Evolutionary conservation across 2,329 filamentous ascomycete genomes (phyloP).

Genomic region (Pseudogymnoascus sp.): DNA sequence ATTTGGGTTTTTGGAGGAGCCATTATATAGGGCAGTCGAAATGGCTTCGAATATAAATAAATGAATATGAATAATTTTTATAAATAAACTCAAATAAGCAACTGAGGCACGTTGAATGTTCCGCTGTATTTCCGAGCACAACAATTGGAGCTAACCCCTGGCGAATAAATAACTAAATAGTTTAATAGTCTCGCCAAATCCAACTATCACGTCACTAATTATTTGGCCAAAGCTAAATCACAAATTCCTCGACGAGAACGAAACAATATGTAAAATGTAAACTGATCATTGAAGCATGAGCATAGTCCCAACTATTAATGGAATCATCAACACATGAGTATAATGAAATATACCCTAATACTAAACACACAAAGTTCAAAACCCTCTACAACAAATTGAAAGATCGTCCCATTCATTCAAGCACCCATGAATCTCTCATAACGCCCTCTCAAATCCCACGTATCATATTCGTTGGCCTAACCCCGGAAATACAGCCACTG

Average conservation of each 20-base stretch:
- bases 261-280: neutral
- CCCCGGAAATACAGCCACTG: neutral
- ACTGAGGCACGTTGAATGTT: neutral
- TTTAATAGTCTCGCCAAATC: constrained; percentile 1
- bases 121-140: neutral
- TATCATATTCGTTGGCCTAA: neutral
- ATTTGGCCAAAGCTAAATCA: neutral
- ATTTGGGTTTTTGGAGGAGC: constrained; percentile 14
- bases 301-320: neutral
- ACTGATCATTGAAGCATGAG: neutral
- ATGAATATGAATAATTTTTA: neutral
- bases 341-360: neutral
- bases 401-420: neutral
- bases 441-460: neutral
- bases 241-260: neutral
- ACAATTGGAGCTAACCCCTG: neutral
- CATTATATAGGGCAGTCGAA: neutral
- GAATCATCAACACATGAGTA: neutral
- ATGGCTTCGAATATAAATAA: neutral
- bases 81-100: neutral
- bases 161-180: neutral
- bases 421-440: neutral
- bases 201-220: neutral
- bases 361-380: neutral
- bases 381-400: constrained; percentile 2